These are phyloP conservation scores for Aurinia saxatilis DNA, from an alignment of 345 rosid genomes.

Conservation along the genomic window DNA sequence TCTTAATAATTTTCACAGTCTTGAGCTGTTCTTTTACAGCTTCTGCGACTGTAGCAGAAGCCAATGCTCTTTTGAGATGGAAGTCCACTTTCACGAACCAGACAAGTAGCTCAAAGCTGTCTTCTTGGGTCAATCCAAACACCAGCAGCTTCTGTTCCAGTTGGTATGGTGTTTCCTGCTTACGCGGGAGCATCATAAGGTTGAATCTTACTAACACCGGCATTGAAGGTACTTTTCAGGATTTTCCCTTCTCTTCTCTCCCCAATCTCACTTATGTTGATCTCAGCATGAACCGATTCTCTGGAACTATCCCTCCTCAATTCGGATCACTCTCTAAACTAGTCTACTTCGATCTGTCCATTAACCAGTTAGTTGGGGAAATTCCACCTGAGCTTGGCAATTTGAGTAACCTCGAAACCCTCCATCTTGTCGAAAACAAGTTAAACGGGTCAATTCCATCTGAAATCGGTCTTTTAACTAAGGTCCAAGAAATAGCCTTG, in stretches of 20 bases:
- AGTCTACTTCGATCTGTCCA: slow-evolving; percentile 30
- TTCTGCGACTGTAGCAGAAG: slow-evolving; percentile 20
- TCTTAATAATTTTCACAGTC: slow-evolving; percentile 13
- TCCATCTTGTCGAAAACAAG: slow-evolving; percentile 32
- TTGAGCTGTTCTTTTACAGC: slow-evolving; percentile 1
- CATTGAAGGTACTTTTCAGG: slow-evolving; percentile 36
- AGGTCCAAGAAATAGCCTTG: slow-evolving; percentile 14
- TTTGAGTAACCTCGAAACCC: slow-evolving; percentile 26
- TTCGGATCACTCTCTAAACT: slow-evolving; percentile 34
- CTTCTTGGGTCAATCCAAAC: slow-evolving; percentile 23
- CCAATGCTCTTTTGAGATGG: slow-evolving; percentile 28
- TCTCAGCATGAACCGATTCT: slow-evolving; percentile 33
- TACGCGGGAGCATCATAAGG: slow-evolving; percentile 15
- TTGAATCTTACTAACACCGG: slow-evolving; percentile 26
- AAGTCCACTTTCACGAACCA: slow-evolving; percentile 28
- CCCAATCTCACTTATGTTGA: slow-evolving; percentile 33
- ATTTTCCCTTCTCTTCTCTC: slow-evolving; percentile 38
- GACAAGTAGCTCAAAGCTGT: slow-evolving; percentile 21
- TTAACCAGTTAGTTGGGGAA: slow-evolving; percentile 32
- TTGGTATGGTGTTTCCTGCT: slow-evolving; percentile 36
- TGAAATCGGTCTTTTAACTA: slow-evolving; percentile 29
- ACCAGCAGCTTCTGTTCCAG: slow-evolving; percentile 21
- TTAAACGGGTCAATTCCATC: slow-evolving; percentile 33
- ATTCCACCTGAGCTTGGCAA: slow-evolving; percentile 37
- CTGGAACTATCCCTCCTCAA: slow-evolving; percentile 31